Base-by-base conservation (phyloP, 2,329 filamentous ascomycete species). In the Ophiostoma perfectum region DNA sequence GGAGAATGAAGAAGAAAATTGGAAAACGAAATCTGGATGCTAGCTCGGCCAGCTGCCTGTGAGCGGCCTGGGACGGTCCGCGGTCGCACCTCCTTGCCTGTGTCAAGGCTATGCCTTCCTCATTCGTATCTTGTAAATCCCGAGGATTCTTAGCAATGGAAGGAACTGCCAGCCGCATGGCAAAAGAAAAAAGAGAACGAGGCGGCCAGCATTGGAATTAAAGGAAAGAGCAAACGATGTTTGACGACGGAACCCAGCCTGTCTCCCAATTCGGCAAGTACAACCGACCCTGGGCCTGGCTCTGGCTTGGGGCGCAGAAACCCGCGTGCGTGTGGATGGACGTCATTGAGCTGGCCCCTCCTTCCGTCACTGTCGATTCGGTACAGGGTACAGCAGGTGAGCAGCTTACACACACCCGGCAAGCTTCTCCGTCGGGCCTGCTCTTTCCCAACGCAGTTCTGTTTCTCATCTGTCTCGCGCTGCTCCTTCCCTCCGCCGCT, bases 341-440 rank as follows among this genome's bases (percentile, higher is more conserved):
- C 67, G 66, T 68, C 67, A 68, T 68, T 41, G 60, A 65, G 27
- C 12, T 47, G 44, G 63, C 67, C 67, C 67, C 67, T 65, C 67
- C 47, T 60, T 68, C 49, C 27, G 27, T 27, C 27, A 2, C 27
- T 27, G 27, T 27, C 27, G 27, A 27, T 27, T 27, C 27, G 27
- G 27, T 27, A 42, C 39, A 36, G 52, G 12, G 45, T 64, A 38
- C 14, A 52, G 18, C 11, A 5, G 12, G 11, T 3, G 12, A 14
- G 45, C 45, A 47, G 12, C 12, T 47, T 14, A 47, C 12, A 47
- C 45, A 16, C 45, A 47, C 49, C 49, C 49, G 16, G 49, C 49
- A n/a, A 52, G n/a, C 49, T 58, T 58, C 18, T 14, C 16, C 18
- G 47, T 55, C 12, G 16, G 16, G 6, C 18, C 16, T 18, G 18